Base-by-base conservation (phyloP, 2,329 filamentous ascomycete genomes). In the Alternaria panax region DNA sequence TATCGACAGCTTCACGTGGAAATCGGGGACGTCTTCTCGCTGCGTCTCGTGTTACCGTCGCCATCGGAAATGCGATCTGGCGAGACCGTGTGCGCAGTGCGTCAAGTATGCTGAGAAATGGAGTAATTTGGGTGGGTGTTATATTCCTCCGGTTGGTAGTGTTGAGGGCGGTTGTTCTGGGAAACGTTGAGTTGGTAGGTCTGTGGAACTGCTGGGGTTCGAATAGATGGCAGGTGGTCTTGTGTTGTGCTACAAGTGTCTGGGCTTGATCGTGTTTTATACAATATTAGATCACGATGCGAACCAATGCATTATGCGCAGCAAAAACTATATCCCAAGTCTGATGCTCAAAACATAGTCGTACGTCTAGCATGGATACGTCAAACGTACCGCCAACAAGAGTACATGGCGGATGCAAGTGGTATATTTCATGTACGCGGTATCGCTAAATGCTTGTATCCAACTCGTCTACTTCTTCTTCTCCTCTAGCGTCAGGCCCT, bases 401-500 rank as follows among this genome's bases (percentile, higher is more conserved):
- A 5, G 25, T 20, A 46, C 9, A 11, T 11, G 20, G 28, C 30
- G 45, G 5, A 48, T 7, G 28, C 30, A 48, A 36, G 20, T 18
- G 22, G 30, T 48, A 36, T 48, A 9, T 14, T 48, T 5, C 20
- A 12, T 36, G 28, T 25, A 48, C 45, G 9, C 28, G 45, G 16
- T 36, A 25, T 48, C 28, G 36, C 45, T 7, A 48, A 18, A 34
- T 11, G 4, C 14, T 24, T 7, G 7, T 12, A 34, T 25, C 20
- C 2, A 6, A 24, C 32, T 9, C 58, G 14, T 30, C 54, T 68
- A 70, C 38, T 67, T 64, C 61, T 67, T 64, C 61, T 75, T 70
- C 45, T 75, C 71, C 50, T 72, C 71, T 22, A 78, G 51, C n/a
- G 63, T 70, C 61, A 78, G 54, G 14, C 71, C 68, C 62, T 74